A percentile compares a stretch with the other conserved stretches of the same genome.
Evolutionary conservation across 495 filamentous ascomycete species (phyloP).

Genomic region (Aspergillus homomorphus): DNA sequence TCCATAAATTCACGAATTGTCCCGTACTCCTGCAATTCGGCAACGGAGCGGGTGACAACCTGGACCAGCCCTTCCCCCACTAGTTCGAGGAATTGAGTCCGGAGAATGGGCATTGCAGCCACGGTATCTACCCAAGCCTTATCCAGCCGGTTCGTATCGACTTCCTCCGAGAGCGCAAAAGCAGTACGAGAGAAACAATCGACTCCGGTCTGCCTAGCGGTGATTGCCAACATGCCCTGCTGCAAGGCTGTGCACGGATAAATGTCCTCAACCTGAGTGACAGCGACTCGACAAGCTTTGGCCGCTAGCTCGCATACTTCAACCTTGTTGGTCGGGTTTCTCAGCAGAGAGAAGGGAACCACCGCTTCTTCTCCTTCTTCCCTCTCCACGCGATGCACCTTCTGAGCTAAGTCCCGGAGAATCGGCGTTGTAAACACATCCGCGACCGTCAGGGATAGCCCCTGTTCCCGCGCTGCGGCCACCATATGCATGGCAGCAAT

Average conservation of each 20-base stretch:
- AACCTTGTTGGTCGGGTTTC: background rate
- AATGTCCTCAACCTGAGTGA: conserved; percentile 45
- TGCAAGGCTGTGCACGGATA: conserved; percentile 59
- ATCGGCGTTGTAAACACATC: conserved; percentile 23
- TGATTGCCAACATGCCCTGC: conserved; percentile 53
- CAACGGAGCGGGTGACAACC: background rate
- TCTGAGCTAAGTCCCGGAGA: conserved; percentile 18
- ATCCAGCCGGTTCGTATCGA: background rate
- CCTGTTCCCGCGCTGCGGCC: conserved; percentile 16
- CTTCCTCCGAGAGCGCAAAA: conserved; percentile 25
- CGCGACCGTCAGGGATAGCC: conserved; percentile 19
- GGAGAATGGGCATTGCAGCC: conserved; percentile 29
- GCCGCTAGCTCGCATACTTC: background rate
- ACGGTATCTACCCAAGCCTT: conserved; percentile 34
- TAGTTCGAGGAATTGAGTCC: conserved; percentile 38
- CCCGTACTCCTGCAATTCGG: background rate
- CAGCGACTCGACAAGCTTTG: background rate
- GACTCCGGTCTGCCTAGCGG: conserved; percentile 41
- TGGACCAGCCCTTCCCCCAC: background rate
- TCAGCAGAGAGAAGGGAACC: background rate
- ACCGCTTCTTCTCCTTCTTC: background rate
- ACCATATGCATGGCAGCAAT: conserved; percentile 31
- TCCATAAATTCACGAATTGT: background rate
- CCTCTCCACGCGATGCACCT: background rate
- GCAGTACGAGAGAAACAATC: conserved; percentile 47